Base-by-base conservation (phyloP, 495 filamentous ascomycete genomes). In the Penicillium maclennaniae region DNA sequence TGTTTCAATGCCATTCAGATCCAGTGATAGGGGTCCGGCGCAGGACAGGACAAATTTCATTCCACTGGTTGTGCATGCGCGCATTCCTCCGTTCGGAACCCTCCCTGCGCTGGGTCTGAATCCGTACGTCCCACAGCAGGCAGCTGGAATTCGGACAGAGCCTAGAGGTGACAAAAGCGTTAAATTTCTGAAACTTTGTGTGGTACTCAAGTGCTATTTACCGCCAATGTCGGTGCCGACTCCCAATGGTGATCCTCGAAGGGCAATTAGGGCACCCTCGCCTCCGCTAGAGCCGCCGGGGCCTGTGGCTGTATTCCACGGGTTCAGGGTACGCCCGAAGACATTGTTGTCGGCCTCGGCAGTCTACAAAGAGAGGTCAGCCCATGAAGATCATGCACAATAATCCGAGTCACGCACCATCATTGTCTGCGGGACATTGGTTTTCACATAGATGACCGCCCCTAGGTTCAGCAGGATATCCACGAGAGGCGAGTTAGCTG, bases 81-180 rank as follows among this genome's bases (percentile, higher is more conserved):
- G 75, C 76, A 78, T 78, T 45, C 74, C 57, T 36, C 60, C 60
- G 23, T 54, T 67, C 34, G 84, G 79, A 6, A 87, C 52, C 17
- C 83, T 67, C 23, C 73, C 47, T 25, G 56, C 53, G n/a, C 58
- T 61, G 2, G 72, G 72, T 47, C 59, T 51, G 47, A 75, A 62
- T 2, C 81, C 80, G 60, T 79, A 88, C 1, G 85, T 57, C 17
- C 79, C 82, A 56, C 79, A 79, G 51, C 81, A 83, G 19, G 76
- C 76, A 7, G 85, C 83, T 2, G 85, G 85, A 19, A 87, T 82
- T 7, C 84, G 69, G 31, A 87, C 78, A 36, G 75, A 79, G 4
- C 83, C 58, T 60, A 39, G 27, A 34, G 20, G 16, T 12, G 5
- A 47, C n/a, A 2, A 19, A 21, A 8, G 46, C n/a, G n/a, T 51